Conservation (phyloP, 495 filamentous ascomycete species). For the Trichoderma asperelloides region DNA sequence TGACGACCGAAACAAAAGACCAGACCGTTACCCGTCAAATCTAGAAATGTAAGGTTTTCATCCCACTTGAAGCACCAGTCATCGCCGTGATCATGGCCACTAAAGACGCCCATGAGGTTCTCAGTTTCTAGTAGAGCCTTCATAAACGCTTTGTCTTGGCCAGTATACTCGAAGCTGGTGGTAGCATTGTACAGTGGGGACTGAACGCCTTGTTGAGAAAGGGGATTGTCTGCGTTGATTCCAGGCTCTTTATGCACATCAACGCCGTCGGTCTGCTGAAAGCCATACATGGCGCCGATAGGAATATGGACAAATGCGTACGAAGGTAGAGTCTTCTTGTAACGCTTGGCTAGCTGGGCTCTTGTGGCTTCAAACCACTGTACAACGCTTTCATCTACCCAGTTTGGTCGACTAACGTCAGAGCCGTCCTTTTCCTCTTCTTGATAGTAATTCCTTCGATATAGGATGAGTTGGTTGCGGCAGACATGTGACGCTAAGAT, state of each 20-base stretch:
- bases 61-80: constrained; percentile 52
- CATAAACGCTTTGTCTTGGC: constrained; percentile 58
- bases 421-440: constrained; percentile 21
- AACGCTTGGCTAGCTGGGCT: constrained; percentile 30
- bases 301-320: constrained; percentile 71
- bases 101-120: constrained; percentile 53
- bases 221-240: constrained; percentile 52
- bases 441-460: constrained; percentile 33
- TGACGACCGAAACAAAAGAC: constrained; percentile 60
- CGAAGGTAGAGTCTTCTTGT: constrained; percentile 44
- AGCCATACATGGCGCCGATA: neutral
- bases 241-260: constrained; percentile 52
- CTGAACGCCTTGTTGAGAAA: constrained; percentile 45
- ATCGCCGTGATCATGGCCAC: constrained; percentile 63
- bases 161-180: neutral
- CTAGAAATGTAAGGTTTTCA: constrained; percentile 14
- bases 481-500: neutral
- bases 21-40: constrained; percentile 25
- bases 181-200: constrained; percentile 16
- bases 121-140: constrained; percentile 44
- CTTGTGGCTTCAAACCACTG: constrained; percentile 50
- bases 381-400: constrained; percentile 42
- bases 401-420: constrained; percentile 24
- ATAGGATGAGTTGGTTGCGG: neutral
- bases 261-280: constrained; percentile 39